phyloP scores from a whole-genome alignment of 768 basidiomycete genomes.

The Kwoniella sp. region DNA sequence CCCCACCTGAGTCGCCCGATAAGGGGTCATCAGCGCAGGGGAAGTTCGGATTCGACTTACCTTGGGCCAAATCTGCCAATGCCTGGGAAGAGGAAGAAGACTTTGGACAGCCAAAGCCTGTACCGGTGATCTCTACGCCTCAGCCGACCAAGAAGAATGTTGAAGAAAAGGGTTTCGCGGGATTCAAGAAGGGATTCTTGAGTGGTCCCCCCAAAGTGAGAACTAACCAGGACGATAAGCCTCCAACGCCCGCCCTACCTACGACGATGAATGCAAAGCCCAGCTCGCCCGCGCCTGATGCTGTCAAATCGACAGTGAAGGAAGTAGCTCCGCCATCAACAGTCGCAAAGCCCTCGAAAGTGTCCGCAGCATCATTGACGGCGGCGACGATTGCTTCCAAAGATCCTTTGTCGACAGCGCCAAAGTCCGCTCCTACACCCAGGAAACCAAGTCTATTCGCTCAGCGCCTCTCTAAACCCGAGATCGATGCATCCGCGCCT shows the following conservation, averaged over 20 bases:
- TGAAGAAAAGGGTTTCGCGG: constrained; percentile 32
- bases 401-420: too few species aligned
- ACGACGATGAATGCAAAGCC: neutral
- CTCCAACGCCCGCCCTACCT: neutral
- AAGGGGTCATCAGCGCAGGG: neutral
- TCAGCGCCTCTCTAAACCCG: constrained; percentile 28
- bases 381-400: neutral
- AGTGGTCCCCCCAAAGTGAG: neutral
- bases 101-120: constrained; percentile 22
- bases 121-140: constrained; percentile 39
- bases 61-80: constrained; percentile 5
- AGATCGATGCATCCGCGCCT: constrained; percentile 20
- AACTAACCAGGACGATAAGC: neutral
- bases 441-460: constrained; percentile 47
- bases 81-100: neutral
- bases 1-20: constrained; percentile 37
- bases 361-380: neutral
- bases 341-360: neutral
- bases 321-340: neutral
- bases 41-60: constrained; percentile 34
- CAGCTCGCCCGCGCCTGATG: neutral
- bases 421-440: neutral
- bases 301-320: neutral
- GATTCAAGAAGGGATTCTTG: constrained; percentile 47
- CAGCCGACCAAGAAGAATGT: constrained; percentile 22